Conservation (phyloP, 139 green algal species). For the Marvania coccoides region DNA sequence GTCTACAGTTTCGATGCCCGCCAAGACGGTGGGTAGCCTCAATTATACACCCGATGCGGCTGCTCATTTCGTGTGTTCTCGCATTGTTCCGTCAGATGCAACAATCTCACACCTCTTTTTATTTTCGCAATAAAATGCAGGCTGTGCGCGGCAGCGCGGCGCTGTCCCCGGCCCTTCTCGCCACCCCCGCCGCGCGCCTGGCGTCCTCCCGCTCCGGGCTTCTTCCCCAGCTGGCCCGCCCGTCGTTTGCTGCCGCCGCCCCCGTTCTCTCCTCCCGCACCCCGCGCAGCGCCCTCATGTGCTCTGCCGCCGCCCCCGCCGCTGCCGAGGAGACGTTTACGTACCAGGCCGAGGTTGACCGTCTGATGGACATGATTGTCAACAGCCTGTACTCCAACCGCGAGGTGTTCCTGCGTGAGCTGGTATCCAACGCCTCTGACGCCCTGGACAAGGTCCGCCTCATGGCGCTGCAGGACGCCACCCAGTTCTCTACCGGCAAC, state of each 20-base stretch:
- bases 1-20: too few relatives aligned
- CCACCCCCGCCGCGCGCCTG: too few relatives aligned
- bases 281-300: background rate
- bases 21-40: too few relatives aligned
- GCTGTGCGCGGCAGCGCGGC: too few relatives aligned
- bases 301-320: background rate
- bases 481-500: conserved; percentile 21
- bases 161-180: too few relatives aligned
- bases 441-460: conserved; percentile 87
- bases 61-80: too few relatives aligned
- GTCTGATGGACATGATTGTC: conserved; percentile 99
- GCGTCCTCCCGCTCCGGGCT: too few relatives aligned
- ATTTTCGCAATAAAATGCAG: too few relatives aligned
- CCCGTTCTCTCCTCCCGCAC: background rate
- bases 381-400: conserved; percentile 96
- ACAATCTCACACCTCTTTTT: too few relatives aligned
- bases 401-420: conserved; percentile 87
- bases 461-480: conserved; percentile 17
- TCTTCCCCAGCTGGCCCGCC: too few relatives aligned
- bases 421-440: conserved; percentile 90
- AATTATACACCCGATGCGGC: too few relatives aligned
- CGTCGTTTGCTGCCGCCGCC: background rate
- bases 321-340: conserved; percentile 29
- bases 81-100: too few relatives aligned
- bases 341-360: conserved; percentile 71